Evolutionary conservation across 176 grass and related monocot genomes (phyloP), one percentile per base, ranked within the genome.

Genomic region (Avena eriantha): DNA sequence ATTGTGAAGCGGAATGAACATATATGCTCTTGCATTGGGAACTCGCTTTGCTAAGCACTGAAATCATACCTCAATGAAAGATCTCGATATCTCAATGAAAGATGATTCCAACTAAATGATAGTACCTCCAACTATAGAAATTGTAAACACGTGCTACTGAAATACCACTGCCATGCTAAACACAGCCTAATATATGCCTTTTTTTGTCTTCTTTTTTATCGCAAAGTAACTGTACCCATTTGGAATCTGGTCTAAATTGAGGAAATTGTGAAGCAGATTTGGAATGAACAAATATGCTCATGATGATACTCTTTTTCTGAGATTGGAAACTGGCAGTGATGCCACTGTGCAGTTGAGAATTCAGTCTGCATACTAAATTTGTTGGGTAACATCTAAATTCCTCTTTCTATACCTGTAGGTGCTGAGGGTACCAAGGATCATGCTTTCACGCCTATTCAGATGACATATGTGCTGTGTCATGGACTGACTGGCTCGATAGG

Each of bases 361-460:
- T 78, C 0, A 7, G 19, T 10, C 14, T 81, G 14, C 7, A 6
- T 2, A 35, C 0, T 34, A 55, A 31, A 58, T 24, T 13, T 72
- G 17, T n/a, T 73, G 17, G 55, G 1, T 4, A 26, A 69, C 34
- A 14, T 49, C 17, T 54, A 47, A 47, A 10, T 47, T 84, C 64
- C 55, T 73, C 17, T 33, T 84, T 54, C n/a, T 73, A 54, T 53
- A 15, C 50, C 50, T 53, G 13, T 82, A 89, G 81, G 66, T 35
- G 69, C 55, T 53, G 43, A 73, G 66, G 7, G 10, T 18, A 33
- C 2, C 54, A 13, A 80, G 45, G 45, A 73, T 33, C 45, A 11
- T 29, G 29, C 49, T 81, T 10, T 0, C 24, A 56, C 13, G 16
- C 23, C 7, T 47, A 47, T 47, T 47, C 11, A 41, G 39, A 41